Evolutionary conservation across 83 land plant species (phyloP).

Genomic region (Thuja plicata): DNA sequence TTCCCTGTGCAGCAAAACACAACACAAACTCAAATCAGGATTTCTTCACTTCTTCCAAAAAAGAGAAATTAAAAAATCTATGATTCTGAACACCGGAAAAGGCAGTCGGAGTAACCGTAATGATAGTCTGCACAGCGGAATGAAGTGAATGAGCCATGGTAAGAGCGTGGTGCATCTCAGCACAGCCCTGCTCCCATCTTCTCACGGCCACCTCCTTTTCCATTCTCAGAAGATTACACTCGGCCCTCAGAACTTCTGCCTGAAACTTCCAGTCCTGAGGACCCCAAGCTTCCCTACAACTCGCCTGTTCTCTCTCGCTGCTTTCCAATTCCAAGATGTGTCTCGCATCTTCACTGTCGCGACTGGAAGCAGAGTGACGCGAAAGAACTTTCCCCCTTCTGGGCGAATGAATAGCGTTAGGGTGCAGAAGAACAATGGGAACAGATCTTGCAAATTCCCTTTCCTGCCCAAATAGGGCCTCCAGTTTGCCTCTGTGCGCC

Average conservation of each 20-base stretch:
- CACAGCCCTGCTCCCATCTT: conserved; percentile 38
- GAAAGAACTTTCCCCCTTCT: not conserved
- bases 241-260: conserved; percentile 67
- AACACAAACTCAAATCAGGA: too few relatives aligned
- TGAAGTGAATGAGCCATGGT: conserved; percentile 33
- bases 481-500: conserved; percentile 20
- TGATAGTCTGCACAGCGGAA: conserved; percentile 39
- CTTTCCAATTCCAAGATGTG: not conserved
- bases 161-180: conserved; percentile 34
- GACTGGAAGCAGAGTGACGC: not conserved
- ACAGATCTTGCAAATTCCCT: conserved; percentile 15
- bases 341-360: not conserved
- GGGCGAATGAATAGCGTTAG: conserved; percentile 8
- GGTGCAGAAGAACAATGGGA: conserved; percentile 24
- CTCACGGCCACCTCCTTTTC: conserved; percentile 46
- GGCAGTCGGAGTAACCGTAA: conserved; percentile 19
- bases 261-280: conserved; percentile 51
- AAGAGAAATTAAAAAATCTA: too few relatives aligned
- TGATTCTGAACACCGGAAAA: not conserved
- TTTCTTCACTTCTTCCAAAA: too few relatives aligned
- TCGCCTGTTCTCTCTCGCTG: not conserved
- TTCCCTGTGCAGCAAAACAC: conserved; percentile 25
- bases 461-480: conserved; percentile 39
- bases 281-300: not conserved
- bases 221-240: conserved; percentile 60